Evolutionary conservation across 1,284 basidiomycete species (phyloP).

Genomic region (Cryptococcus hybrid): DNA sequence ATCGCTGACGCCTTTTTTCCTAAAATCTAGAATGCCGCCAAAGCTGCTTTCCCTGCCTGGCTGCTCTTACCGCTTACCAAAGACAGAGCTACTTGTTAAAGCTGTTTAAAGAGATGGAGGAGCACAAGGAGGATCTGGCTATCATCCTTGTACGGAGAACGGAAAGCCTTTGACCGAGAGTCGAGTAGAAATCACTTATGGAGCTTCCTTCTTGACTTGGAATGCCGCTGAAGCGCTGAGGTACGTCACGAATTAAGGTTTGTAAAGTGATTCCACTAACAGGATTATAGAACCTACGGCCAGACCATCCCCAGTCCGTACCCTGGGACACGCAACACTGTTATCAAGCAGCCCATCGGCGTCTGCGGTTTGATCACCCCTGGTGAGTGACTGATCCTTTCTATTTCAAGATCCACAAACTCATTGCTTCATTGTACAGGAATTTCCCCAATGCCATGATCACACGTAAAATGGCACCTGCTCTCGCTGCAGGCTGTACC

Average conservation of each 20-base stretch:
- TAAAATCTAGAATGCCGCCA: slow-evolving; percentile 6
- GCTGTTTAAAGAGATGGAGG: slow-evolving; percentile 68
- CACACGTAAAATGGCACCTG: slow-evolving; percentile 56
- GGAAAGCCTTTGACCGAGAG: slow-evolving; percentile 81
- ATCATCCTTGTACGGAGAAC: slow-evolving; percentile 86
- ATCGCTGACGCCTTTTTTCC: not conserved
- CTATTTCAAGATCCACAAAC: not conserved
- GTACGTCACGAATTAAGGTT: slow-evolving; percentile 24
- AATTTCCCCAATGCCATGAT: slow-evolving; percentile 88
- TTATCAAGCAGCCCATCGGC: slow-evolving; percentile 91
- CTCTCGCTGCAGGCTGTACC: slow-evolving; percentile 89
- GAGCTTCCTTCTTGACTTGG: slow-evolving; percentile 77
- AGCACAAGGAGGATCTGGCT: slow-evolving; percentile 76
- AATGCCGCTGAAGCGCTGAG: slow-evolving; percentile 39
- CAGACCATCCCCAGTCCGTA: slow-evolving; percentile 80
- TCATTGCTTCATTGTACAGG: slow-evolving; percentile 33
- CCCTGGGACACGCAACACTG: slow-evolving; percentile 74
- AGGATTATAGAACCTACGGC: slow-evolving; percentile 47
- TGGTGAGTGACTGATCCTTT: slow-evolving; percentile 13
- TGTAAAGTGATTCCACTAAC: slow-evolving; percentile 1
- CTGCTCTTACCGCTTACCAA: slow-evolving; percentile 9
- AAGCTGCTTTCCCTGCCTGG: slow-evolving; percentile 10
- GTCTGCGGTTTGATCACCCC: slow-evolving; percentile 48
- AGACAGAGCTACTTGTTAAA: slow-evolving; percentile 77
- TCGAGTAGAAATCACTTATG: slow-evolving; percentile 75